Conservation (phyloP, 495 filamentous ascomycete genomes). For the Penicillium cinerascens region DNA sequence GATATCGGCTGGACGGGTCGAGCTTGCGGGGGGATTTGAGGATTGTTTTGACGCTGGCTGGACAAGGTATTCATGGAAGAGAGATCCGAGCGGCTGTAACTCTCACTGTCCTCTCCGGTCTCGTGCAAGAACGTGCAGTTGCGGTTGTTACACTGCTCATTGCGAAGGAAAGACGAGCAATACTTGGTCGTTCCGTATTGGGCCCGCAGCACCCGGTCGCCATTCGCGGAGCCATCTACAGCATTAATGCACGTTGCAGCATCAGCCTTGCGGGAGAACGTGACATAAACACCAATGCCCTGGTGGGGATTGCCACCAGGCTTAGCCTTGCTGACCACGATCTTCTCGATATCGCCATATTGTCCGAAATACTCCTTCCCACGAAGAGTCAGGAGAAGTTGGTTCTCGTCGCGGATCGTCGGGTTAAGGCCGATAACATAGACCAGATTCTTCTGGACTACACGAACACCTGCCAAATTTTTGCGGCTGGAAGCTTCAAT, state of each 20-base stretch:
- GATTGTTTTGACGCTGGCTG: slow-evolving; percentile 58
- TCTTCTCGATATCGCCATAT: slow-evolving; percentile 97
- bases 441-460: slow-evolving; percentile 97
- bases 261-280: slow-evolving; percentile 83
- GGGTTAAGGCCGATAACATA: slow-evolving; percentile 95
- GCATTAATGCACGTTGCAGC: slow-evolving; percentile 83
- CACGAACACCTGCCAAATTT: slow-evolving; percentile 88
- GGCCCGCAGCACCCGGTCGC: slow-evolving; percentile 79
- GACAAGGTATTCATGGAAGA: slow-evolving; percentile 91
- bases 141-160: slow-evolving; percentile 87
- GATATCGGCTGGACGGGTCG: slow-evolving; percentile 49
- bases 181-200: slow-evolving; percentile 99
- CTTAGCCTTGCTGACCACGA: slow-evolving; percentile 95
- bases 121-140: slow-evolving; percentile 98
- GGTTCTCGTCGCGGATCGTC: slow-evolving; percentile 82
- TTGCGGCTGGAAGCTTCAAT: slow-evolving; percentile 92
- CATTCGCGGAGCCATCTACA: slow-evolving; percentile 89
- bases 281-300: slow-evolving; percentile 95
- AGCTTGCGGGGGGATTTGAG: slow-evolving; percentile 26
- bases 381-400: slow-evolving; percentile 77
- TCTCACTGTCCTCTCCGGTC: slow-evolving; percentile 93
- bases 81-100: slow-evolving; percentile 89
- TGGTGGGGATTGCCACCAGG: slow-evolving; percentile 66
- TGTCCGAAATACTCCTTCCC: slow-evolving; percentile 93
- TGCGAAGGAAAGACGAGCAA: slow-evolving; percentile 92